These are phyloP conservation scores for Loxodes magnus DNA, from an alignment of 73 alveolate genomes.

Conservation along the genomic window DNA sequence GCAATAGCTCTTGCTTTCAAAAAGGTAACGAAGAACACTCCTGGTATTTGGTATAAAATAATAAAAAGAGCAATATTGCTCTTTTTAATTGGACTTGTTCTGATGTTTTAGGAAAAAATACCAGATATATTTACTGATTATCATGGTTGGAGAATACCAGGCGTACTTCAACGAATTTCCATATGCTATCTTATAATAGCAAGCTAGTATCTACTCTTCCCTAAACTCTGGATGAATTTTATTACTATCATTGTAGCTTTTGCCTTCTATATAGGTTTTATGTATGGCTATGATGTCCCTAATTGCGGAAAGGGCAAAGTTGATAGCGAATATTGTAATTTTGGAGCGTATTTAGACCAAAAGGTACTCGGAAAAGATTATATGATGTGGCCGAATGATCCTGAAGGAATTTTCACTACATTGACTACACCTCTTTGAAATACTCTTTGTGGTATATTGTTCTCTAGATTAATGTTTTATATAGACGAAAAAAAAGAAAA, in stretches of 20 bases:
- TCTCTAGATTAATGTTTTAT: no score
- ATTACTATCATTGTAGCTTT: background rate
- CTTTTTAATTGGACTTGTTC: conserved; percentile 1
- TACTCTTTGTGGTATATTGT: conserved; percentile 1
- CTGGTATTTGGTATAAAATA: background rate
- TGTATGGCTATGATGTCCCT: conserved; percentile 11
- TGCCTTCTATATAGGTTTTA: background rate
- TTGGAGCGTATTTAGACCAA: conserved; percentile 6
- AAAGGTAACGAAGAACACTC: background rate
- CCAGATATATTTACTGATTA: background rate
- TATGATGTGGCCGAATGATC: conserved; percentile 11
- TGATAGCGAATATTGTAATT: conserved; percentile 1
- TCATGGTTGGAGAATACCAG: background rate
- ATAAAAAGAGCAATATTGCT: background rate
- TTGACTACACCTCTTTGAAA: conserved; percentile 1
- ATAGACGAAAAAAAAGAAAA: no score
- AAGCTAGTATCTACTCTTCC: background rate
- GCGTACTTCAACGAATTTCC: conserved; percentile 5
- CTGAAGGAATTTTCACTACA: conserved; percentile 11
- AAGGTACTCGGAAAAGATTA: background rate
- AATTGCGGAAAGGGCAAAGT: background rate
- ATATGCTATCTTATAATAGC: conserved; percentile 7
- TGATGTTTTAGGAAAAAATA: no score
- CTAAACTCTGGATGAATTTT: background rate
- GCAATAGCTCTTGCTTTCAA: conserved; percentile 9